These are phyloP conservation scores for Leptosphaerulina australis DNA, from an alignment of 2,329 filamentous ascomycete genomes.

Conservation along the genomic window DNA sequence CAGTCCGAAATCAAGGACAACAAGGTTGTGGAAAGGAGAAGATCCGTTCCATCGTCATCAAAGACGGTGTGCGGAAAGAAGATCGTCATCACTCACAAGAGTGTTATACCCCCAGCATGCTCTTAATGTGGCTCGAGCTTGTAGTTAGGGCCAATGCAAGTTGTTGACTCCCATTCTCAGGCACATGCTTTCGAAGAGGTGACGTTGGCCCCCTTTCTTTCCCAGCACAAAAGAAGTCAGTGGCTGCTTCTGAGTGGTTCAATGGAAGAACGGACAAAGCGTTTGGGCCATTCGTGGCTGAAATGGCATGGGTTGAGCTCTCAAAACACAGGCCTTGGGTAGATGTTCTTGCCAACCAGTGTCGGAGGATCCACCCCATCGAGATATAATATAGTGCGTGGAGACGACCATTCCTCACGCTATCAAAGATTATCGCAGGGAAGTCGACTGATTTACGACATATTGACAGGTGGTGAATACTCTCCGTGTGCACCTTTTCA, in stretches of 20 bases:
- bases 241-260: slow-evolving; percentile 27
- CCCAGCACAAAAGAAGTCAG: slow-evolving; percentile 31
- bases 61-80: not conserved
- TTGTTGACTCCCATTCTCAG: not conserved
- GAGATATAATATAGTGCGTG: slow-evolving; percentile 27
- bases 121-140: slow-evolving; percentile 8
- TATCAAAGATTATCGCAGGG: not conserved
- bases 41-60: slow-evolving; percentile 17
- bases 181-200: slow-evolving; percentile 19
- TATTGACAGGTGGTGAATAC: no score
- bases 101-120: slow-evolving; percentile 14
- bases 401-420: slow-evolving; percentile 1
- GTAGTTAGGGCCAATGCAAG: slow-evolving; percentile 1
- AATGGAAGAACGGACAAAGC: slow-evolving; percentile 17
- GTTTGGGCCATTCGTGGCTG: slow-evolving; percentile 33
- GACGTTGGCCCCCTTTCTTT: slow-evolving; percentile 42
- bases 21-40: slow-evolving; percentile 4
- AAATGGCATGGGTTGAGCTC: slow-evolving; percentile 31
- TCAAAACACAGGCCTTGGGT: slow-evolving; percentile 17
- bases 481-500: not conserved
- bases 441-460: not conserved
- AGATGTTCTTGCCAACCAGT: slow-evolving; percentile 32
- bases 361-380: slow-evolving; percentile 28
- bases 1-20: not conserved
- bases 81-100: slow-evolving; percentile 5